Evolutionary conservation across 1,139 yeast species (phyloP).

Genomic region (Groenewaldozyma auringiensis): DNA sequence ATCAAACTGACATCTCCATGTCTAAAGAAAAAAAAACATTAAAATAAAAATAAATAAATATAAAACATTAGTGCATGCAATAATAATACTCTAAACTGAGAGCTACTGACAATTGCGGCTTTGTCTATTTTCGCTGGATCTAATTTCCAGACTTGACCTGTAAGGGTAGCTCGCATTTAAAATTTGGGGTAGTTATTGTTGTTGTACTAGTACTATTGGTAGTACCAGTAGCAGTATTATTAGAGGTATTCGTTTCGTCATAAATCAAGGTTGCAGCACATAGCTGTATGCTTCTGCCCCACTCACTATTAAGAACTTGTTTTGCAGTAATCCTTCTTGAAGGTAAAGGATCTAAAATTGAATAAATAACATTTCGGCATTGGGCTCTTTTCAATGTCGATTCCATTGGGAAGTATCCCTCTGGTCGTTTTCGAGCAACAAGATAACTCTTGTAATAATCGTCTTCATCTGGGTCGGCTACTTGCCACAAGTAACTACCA

Average conservation of each 20-base stretch:
- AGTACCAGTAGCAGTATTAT: no score
- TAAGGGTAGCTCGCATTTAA: neutral
- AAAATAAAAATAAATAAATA: conserved; percentile 2
- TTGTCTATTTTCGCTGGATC: no score
- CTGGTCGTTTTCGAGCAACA: conserved; percentile 64
- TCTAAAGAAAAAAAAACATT: conserved; percentile 2
- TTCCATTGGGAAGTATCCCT: conserved; percentile 91
- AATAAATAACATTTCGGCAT: conserved; percentile 86
- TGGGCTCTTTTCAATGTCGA: conserved; percentile 57
- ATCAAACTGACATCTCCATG: neutral
- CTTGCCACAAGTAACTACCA: conserved; percentile 88
- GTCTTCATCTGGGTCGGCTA: conserved; percentile 66
- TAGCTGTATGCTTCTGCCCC: conserved; percentile 84
- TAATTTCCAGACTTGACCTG: neutral
- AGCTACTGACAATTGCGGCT: no score
- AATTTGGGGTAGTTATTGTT: no score
- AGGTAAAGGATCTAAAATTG: conserved; percentile 87
- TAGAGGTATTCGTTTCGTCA: neutral
- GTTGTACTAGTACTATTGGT: no score
- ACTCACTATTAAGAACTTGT: conserved; percentile 84
- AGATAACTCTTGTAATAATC: conserved; percentile 71
- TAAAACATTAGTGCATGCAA: neutral
- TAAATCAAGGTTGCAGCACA: conserved; percentile 51
- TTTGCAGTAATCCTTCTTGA: conserved; percentile 75
- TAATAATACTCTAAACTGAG: no score